Conservation (phyloP, 106 monocot genomes). For the Phalaenopsis aphrodite region DNA sequence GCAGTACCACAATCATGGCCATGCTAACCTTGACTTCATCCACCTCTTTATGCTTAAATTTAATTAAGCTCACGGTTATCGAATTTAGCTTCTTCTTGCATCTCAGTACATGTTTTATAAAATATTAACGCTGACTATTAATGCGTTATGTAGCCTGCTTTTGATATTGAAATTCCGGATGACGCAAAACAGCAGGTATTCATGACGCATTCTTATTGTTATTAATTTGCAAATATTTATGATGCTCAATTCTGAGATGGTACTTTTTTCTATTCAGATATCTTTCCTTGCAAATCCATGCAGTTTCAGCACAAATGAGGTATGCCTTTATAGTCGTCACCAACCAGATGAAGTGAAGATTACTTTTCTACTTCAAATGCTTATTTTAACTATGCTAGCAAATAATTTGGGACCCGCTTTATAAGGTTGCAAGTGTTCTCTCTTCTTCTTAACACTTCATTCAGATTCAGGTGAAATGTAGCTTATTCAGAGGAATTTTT, state of each 20-base stretch:
- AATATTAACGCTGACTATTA: not conserved
- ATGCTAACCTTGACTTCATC: not conserved
- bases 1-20: not conserved
- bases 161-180: slow-evolving; percentile 51
- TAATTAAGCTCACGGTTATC: not conserved
- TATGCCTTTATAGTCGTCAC: slow-evolving; percentile 13
- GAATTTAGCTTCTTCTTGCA: not conserved
- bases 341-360: not conserved
- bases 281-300: slow-evolving; percentile 80
- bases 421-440: not conserved
- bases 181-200: slow-evolving; percentile 65
- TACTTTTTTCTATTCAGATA: slow-evolving; percentile 45
- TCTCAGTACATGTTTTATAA: not conserved
- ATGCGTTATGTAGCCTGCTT: slow-evolving; percentile 54
- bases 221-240: not conserved
- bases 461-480: not conserved
- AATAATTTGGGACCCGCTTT: not conserved
- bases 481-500: too few species aligned
- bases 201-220: not conserved
- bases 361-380: not conserved
- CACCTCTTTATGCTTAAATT: not conserved
- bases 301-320: slow-evolving; percentile 82
- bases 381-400: not conserved
- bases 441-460: not conserved
- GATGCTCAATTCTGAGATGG: not conserved